A percentile compares a stretch with the other conserved stretches of the same genome.
These are phyloP conservation scores for Apostasia ramifera DNA, from an alignment of 106 monocot species.

Conservation along the genomic window DNA sequence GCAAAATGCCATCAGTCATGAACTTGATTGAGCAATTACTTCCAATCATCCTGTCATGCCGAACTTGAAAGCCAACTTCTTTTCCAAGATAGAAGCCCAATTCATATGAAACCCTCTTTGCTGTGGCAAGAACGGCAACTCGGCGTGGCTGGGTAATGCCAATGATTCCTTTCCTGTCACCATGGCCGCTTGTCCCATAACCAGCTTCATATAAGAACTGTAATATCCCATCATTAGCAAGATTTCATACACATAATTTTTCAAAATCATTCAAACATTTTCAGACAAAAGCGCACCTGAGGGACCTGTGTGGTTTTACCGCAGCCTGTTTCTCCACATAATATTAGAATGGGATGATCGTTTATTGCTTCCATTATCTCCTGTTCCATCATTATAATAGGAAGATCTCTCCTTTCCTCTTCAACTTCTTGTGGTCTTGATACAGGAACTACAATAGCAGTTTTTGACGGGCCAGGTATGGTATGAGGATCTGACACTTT, in stretches of 20 bases:
- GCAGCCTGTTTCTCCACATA: slow-evolving; percentile 98
- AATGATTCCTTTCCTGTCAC: slow-evolving; percentile 66
- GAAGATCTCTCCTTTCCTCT: slow-evolving; percentile 65
- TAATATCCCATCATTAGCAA: slow-evolving; percentile 2
- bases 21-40: slow-evolving; percentile 80
- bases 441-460: slow-evolving; percentile 61
- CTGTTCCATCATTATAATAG: slow-evolving; percentile 97
- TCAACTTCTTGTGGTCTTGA: slow-evolving; percentile 71
- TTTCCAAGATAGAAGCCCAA: slow-evolving; percentile 67
- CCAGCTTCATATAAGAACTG: slow-evolving; percentile 99
- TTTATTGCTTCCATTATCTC: slow-evolving; percentile 99
- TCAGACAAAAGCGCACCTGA: slow-evolving; percentile 41
- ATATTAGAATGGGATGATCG: slow-evolving; percentile 73
- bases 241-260: background rate
- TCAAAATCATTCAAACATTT: background rate
- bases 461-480: slow-evolving; percentile 7
- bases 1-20: slow-evolving; percentile 99
- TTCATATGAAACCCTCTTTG: slow-evolving; percentile 83
- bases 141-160: slow-evolving; percentile 91
- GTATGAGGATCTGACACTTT: background rate
- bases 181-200: slow-evolving; percentile 48
- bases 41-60: slow-evolving; percentile 87
- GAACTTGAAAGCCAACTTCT: slow-evolving; percentile 95
- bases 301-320: slow-evolving; percentile 99
- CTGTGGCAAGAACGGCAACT: slow-evolving; percentile 93